Evolutionary conservation across 208 protist species (phyloP).

Genomic region (Leishmania arabica): DNA sequence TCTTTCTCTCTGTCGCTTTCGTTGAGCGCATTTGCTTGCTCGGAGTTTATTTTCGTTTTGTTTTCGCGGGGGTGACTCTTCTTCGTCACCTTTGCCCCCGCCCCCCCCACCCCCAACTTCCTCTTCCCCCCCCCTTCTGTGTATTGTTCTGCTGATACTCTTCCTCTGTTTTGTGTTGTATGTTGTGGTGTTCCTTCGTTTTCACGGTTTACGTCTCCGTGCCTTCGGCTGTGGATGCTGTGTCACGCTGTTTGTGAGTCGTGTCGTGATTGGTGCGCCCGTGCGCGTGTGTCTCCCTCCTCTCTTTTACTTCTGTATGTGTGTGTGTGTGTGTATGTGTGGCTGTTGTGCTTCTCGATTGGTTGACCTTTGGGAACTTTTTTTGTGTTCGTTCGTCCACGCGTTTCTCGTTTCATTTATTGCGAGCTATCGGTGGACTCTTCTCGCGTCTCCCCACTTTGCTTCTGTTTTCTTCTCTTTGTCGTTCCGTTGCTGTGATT

Average conservation of each 20-base stretch:
- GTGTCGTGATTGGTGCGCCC: neutral
- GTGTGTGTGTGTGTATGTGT: neutral
- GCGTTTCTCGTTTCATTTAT: too few species aligned
- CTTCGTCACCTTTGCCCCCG: neutral
- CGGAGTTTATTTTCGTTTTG: conserved; percentile 9
- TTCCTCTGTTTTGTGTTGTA: conserved; percentile 3
- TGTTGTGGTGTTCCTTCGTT: conserved; percentile 1
- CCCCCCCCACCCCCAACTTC: neutral
- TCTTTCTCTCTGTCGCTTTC: neutral
- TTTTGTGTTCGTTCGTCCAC: too few species aligned
- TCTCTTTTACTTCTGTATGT: neutral
- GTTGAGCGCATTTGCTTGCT: neutral
- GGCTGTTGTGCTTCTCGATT: neutral
- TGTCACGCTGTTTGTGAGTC: neutral
- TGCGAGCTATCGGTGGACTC: too few species aligned
- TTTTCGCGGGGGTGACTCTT: neutral
- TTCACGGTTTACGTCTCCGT: neutral
- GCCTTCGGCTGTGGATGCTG: neutral
- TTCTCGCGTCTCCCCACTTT: neutral
- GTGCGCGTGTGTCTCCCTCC: neutral
- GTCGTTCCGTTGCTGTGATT: conserved; percentile 1
- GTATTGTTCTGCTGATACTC: conserved; percentile 4
- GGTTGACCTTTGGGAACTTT: neutral
- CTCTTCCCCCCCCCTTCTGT: conserved; percentile 19
- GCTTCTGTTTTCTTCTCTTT: neutral